phyloP scores from a whole-genome alignment of 805 yeast genomes.

The Lipomyces japonicus region DNA sequence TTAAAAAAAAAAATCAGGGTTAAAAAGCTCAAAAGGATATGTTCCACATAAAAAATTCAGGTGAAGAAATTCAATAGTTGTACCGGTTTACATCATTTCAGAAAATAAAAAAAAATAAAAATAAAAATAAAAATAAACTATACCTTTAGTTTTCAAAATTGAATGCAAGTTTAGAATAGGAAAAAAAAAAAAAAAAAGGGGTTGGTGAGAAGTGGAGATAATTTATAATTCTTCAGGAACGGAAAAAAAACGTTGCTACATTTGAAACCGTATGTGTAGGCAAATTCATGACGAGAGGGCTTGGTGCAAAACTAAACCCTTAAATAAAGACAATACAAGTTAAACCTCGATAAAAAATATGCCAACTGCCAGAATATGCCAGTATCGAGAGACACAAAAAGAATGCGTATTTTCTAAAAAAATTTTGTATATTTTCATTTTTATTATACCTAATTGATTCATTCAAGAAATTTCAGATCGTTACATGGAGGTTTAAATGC shows the following conservation, averaged over 20 bases:
- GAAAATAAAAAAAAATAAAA: too few relatives aligned
- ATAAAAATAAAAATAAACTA: background rate
- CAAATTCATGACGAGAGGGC: background rate
- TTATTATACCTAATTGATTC: too few relatives aligned
- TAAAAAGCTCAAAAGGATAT: slow-evolving; percentile 43
- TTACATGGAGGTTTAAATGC: too few relatives aligned
- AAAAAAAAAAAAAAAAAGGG: slow-evolving; percentile 5
- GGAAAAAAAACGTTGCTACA: too few relatives aligned
- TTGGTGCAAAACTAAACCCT: too few relatives aligned
- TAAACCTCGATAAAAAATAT: too few relatives aligned
- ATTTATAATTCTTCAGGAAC: background rate
- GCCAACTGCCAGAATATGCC: too few relatives aligned
- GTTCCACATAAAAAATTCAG: slow-evolving; percentile 39
- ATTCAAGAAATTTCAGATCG: too few relatives aligned
- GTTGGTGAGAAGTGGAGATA: background rate
- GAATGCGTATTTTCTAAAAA: too few relatives aligned
- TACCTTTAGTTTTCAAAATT: background rate
- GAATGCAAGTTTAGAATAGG: background rate
- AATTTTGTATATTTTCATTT: too few relatives aligned
- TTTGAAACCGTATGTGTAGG: slow-evolving; percentile 1
- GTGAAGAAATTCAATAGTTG: slow-evolving; percentile 44
- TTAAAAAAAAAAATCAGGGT: slow-evolving; percentile 37
- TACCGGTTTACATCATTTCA: slow-evolving; percentile 37
- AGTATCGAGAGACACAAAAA: too few relatives aligned
- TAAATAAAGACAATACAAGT: too few relatives aligned